Base-by-base conservation (phyloP, 768 basidiomycete species). In the Amanita pallidorosea region DNA sequence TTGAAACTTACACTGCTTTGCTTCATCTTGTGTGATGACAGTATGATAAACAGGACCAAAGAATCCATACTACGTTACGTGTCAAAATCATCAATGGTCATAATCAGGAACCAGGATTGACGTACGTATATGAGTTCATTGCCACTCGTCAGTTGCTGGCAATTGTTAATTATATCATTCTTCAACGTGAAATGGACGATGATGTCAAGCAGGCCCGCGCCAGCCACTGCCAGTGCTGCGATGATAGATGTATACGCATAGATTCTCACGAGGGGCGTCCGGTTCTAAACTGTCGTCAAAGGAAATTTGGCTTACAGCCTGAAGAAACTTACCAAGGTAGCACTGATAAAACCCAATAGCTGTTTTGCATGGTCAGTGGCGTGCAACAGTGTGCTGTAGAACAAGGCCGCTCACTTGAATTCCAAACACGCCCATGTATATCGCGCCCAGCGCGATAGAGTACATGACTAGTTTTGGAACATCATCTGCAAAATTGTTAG, bases 131-230 rank as follows among this genome's bases (percentile, higher is more conserved):
- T 65, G 34, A 71, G 47, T 6, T 55, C 61, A 13, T 55, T 20
- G 15, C 60, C 73, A 56, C 59, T 66, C 15, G 69, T 67, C 13
- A 77, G 42, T 7, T 58, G 53, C 2, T 65, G 64, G 54, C 88
- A 91, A 51, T 79, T 74, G 3, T 53, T 53, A 22, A 91, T 71
- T 50, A 88, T 68, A 25, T 77, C 74, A 44, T 67, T 65, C 76
- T 87, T 88, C 67, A 73, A 72, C 0, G 69, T 70, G 56, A 87
- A 88, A 58, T 90, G 87, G 1, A 77, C 67, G 7, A 89, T 62
- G 7, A 79, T 66, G 25, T 78, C 72, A 54, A 82, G 58, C 36
- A 88, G 55, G 6, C 75, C 77, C 3, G 75, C 64, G 0, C 65
- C 83, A 5, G 74, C 56, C 20, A 82, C 65, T 2, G 81, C 58